A percentile compares a stretch with the other conserved stretches of the same genome.
These are phyloP conservation scores for Globisporangium spiculum DNA, from an alignment of 352 stramenopile genomes.

Conservation along the genomic window DNA sequence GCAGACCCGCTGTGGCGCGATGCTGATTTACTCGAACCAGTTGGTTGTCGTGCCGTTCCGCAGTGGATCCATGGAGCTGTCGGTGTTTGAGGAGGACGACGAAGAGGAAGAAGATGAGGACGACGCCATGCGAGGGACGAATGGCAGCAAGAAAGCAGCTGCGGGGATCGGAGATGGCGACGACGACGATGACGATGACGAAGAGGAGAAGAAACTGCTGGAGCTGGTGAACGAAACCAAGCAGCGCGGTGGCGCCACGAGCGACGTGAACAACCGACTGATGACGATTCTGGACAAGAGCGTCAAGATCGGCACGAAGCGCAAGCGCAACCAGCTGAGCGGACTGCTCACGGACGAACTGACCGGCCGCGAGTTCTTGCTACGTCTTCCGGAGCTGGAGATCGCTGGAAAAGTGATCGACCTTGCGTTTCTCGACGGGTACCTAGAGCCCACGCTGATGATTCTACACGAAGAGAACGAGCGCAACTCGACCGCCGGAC, in stretches of 20 bases:
- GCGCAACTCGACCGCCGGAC: constrained; percentile 59
- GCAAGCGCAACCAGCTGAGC: constrained; percentile 69
- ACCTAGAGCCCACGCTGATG: constrained; percentile 85
- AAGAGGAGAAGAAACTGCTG: constrained; percentile 76
- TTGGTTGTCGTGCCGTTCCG: constrained; percentile 80
- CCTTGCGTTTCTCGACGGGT: constrained; percentile 79
- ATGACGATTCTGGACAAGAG: constrained; percentile 74
- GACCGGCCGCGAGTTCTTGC: constrained; percentile 68
- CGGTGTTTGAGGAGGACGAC: constrained; percentile 78
- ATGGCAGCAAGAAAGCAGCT: constrained; percentile 10
- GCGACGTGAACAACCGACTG: constrained; percentile 61
- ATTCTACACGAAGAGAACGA: constrained; percentile 86
- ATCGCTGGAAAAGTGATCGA: constrained; percentile 80
- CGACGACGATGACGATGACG: constrained; percentile 77
- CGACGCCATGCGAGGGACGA: constrained; percentile 8
- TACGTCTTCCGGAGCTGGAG: constrained; percentile 69
- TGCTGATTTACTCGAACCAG: constrained; percentile 84
- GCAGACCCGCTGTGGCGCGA: constrained; percentile 73
- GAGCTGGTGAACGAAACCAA: constrained; percentile 75
- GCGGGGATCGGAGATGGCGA: constrained; percentile 16
- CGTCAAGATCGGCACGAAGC: constrained; percentile 73
- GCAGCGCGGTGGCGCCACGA: constrained; percentile 50
- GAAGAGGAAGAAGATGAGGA: constrained; percentile 69
- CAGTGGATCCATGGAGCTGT: constrained; percentile 73
- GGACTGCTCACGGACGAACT: constrained; percentile 70